Conservation (phyloP, 2,329 filamentous ascomycete species). For the Penicillium sp. region DNA sequence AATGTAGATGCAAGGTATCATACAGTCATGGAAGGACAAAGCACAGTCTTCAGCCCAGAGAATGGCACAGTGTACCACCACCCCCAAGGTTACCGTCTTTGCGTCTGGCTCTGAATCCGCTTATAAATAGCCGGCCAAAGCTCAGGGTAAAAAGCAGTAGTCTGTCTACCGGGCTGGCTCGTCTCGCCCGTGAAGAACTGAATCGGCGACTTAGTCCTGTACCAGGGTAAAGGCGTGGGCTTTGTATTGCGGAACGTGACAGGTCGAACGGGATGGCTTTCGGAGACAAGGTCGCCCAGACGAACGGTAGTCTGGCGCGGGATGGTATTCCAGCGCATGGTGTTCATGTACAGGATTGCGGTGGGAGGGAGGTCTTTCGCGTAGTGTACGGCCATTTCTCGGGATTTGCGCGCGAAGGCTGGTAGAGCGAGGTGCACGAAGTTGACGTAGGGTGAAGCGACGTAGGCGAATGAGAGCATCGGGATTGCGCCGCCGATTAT, state of each 20-base stretch:
- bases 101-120: constrained; percentile 36
- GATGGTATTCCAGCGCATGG: constrained; percentile 51
- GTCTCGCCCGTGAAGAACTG: constrained; percentile 46
- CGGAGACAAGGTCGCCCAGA: constrained; percentile 45
- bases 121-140: constrained; percentile 49
- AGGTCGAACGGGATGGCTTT: constrained; percentile 41
- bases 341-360: constrained; percentile 50
- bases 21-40: constrained; percentile 2
- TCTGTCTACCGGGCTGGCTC: constrained; percentile 42
- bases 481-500: constrained; percentile 66
- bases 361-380: constrained; percentile 49
- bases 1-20: constrained; percentile 4
- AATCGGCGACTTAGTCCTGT: constrained; percentile 39
- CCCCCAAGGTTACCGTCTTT: background rate
- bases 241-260: constrained; percentile 47
- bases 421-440: constrained; percentile 74
- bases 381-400: constrained; percentile 49
- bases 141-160: constrained; percentile 47
- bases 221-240: constrained; percentile 41
- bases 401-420: constrained; percentile 64
- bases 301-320: constrained; percentile 47
- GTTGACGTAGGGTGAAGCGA: constrained; percentile 71
- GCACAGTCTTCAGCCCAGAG: background rate
- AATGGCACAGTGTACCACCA: background rate
- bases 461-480: constrained; percentile 66